A percentile compares a stretch with the other conserved stretches of the same genome.
These are phyloP conservation scores for Cryptococcus sp. DNA, from an alignment of 1,284 basidiomycete species.

Conservation along the genomic window DNA sequence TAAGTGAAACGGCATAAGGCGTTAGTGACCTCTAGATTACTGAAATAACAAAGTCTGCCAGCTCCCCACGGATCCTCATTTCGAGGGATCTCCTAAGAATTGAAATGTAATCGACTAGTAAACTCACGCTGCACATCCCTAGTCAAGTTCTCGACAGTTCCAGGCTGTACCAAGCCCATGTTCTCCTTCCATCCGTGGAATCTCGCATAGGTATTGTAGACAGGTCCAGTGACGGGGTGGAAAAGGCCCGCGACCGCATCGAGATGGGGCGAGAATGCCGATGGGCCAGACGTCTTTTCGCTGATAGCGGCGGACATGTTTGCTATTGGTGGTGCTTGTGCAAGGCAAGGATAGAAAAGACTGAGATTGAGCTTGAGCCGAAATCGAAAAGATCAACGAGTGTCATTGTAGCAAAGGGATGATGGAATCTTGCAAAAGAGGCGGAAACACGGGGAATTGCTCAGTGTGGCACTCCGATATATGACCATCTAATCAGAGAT, in stretches of 20 bases:
- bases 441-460: conserved; percentile 16
- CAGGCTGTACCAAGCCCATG: conserved; percentile 81
- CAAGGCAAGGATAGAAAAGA: not conserved
- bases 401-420: conserved; percentile 2
- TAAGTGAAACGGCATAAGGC: not conserved
- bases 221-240: conserved; percentile 55
- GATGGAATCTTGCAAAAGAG: not conserved
- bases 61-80: not conserved
- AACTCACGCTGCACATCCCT: conserved; percentile 82
- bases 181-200: conserved; percentile 77
- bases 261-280: conserved; percentile 41
- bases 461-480: conserved; percentile 12
- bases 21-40: not conserved
- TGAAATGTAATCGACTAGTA: not conserved
- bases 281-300: conserved; percentile 30
- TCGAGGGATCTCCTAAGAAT: conserved; percentile 5
- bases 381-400: not conserved
- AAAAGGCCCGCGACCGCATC: conserved; percentile 42
- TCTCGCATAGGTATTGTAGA: conserved; percentile 67
- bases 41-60: no score
- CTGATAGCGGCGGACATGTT: conserved; percentile 8
- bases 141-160: conserved; percentile 83
- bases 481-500: not conserved
- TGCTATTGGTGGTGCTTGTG: not conserved
- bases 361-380: not conserved